A percentile compares a stretch with the other conserved stretches of the same genome.
phyloP scores from a whole-genome alignment of 371 early-diverging fungal species.

The Syncephalastrum monosporum region DNA sequence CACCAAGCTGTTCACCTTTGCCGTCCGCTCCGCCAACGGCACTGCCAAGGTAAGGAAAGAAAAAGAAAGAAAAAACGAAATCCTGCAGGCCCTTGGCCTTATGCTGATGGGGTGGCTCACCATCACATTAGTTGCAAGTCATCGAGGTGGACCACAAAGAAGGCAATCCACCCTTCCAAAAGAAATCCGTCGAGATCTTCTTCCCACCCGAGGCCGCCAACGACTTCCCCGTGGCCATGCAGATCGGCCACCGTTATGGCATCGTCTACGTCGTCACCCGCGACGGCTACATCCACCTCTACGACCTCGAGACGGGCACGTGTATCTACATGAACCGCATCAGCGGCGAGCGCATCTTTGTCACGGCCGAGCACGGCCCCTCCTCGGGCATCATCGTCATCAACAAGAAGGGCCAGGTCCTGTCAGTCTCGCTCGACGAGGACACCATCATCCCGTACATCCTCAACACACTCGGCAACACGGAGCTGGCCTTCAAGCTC shows the following conservation, averaged over 20 bases:
- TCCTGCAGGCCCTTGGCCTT: too few species aligned
- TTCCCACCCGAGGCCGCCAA: conserved; percentile 93
- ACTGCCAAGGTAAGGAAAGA: conserved; percentile 68
- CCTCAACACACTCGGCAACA: conserved; percentile 76
- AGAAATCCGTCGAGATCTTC: conserved; percentile 89
- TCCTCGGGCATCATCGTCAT: conserved; percentile 91
- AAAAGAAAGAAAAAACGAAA: too few species aligned
- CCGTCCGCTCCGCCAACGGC: conserved; percentile 76
- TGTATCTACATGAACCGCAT: conserved; percentile 97
- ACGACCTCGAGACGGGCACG: conserved; percentile 90
- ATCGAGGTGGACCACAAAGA: conserved; percentile 96
- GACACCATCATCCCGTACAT: conserved; percentile 88
- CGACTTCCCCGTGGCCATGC: conserved; percentile 98
- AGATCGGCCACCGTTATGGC: conserved; percentile 88
- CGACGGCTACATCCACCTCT: conserved; percentile 94
- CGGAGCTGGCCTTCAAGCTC: conserved; percentile 87
- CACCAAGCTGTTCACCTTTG: conserved; percentile 92
- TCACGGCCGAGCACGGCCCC: conserved; percentile 86
- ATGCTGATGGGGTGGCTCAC: too few species aligned
- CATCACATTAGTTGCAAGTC: conserved; percentile 75
- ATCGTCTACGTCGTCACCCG: conserved; percentile 95
- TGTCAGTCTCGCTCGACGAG: conserved; percentile 91
- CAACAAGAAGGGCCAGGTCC: conserved; percentile 96
- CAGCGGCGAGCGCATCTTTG: conserved; percentile 95
- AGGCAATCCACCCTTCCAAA: conserved; percentile 88